Base-by-base conservation (phyloP, 371 early-diverging fungal species). In the Lichtheimia ornata region DNA sequence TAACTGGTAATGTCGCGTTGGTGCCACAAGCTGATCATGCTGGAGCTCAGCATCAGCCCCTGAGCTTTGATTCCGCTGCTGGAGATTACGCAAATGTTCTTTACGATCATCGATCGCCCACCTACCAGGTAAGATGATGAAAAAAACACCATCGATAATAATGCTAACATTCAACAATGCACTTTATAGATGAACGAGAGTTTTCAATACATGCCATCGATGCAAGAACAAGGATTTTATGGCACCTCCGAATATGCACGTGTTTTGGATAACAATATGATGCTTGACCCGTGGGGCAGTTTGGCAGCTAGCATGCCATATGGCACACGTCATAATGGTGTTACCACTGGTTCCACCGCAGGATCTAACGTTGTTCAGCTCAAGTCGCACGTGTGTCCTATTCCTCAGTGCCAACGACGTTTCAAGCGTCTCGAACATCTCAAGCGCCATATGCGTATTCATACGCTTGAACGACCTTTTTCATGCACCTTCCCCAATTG, bases 341-440 rank as follows among this genome's bases (percentile, higher is more conserved):
- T 24, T 40, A 22, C 56, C 49, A 35, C 53, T 12, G 50, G 55
- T 42, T 35, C 65, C n/a, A 15, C 62, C 1, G 50, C 35, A 9
- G 35, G 25, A 28, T 51, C 54, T 18, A 5, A 25, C 43, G 30
- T 15, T 56, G 43, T 43, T 43, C 63, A 72, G 28, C 67, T 63
- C 11, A 77, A 77, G 45, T 53, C 77, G 0, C 84, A 85, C 55
- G 69, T 79, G 0, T 88, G 88, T 50, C 71, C 72, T 11, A 67
- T 82, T 9, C 61, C 76, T 24, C 77, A 77, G 42, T 88, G 88
- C 59, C 82, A 83, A 28, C 74, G 82, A 25, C 66, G 76, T 14
- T 88, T 88, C 67, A 95, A 94, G 71, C 83, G 95, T 25, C 77
- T 87, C 44, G 96, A 96, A 66, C 95, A 95, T 70, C 70, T 96